Base-by-base conservation (phyloP, 2,329 filamentous ascomycete genomes). In the Scedosporium aurantiacum region DNA sequence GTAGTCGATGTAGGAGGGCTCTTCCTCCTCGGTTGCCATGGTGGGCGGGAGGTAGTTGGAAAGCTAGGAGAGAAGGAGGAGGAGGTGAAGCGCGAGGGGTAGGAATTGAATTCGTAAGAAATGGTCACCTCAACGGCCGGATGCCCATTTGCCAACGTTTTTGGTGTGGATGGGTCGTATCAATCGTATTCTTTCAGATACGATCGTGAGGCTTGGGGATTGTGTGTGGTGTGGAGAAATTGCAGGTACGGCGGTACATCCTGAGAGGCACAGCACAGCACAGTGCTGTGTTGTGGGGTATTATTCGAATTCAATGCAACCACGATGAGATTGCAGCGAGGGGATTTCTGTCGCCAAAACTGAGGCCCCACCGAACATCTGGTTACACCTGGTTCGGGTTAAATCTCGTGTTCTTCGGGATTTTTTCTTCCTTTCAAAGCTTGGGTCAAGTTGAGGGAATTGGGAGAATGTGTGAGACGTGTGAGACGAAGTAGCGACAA, bases 1-100 rank as follows among this genome's bases (percentile, higher is more conserved):
- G 76, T 96, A 96, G 82, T 97, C 92, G 70, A 99, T 92, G 76
- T 99, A 99, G 7, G 90, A 94, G 47, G 86, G 82, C 63, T 88
- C 32, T 37, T 37, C 86, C 54, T 82, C 80, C 62, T 79, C 76
- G 25, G 73, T 73, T 61, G 69, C 67, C 61, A 67, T 65, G 47
- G 70, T 70, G 27, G 52, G 21, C 32, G 32, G 32, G 3, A 37
- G 32, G 25, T 60, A 55, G 21, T 18, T 55, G 14, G 58, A 14
- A 4, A 21, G 16, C 8, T 21, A n/a, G 59, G 10, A 25, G 7
- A 2, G 43, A 8, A 25, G 21, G 32, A 16, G 27, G n/a, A 8
- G 27, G 32, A 6, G n/a, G n/a, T n/a, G 25, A 16, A 41, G 21
- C n/a, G 6, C 6, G 59, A 27, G 28, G 41, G 28, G 18, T 43